A percentile compares a stretch with the other conserved stretches of the same genome.
phyloP scores from a whole-genome alignment of 208 protist species.

The Leishmania amazonensis region DNA sequence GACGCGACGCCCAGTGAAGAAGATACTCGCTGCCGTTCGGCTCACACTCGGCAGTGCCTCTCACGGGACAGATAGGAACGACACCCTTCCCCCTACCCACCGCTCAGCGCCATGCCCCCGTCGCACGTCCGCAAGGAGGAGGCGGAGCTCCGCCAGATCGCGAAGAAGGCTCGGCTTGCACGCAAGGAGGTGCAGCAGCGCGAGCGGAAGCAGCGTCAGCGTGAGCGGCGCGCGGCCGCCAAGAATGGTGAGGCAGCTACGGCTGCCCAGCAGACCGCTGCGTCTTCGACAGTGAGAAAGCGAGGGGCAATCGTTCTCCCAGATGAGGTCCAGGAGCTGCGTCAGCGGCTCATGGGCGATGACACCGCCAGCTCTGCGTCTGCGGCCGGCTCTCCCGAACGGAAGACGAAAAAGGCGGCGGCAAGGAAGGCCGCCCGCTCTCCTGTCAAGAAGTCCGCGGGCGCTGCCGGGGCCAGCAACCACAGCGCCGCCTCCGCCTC shows the following conservation, averaged over 20 bases:
- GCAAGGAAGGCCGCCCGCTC: slow-evolving; percentile 17
- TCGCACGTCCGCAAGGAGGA: slow-evolving; percentile 84
- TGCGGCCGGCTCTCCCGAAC: not conserved
- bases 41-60: not conserved
- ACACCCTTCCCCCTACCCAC: not conserved
- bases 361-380: not conserved
- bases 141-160: slow-evolving; percentile 82
- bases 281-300: slow-evolving; percentile 26
- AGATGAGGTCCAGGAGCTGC: slow-evolving; percentile 66
- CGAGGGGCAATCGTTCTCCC: slow-evolving; percentile 78
- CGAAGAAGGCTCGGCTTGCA: slow-evolving; percentile 51
- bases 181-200: slow-evolving; percentile 59
- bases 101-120: slow-evolving; percentile 34
- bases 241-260: slow-evolving; percentile 15
- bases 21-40: not conserved
- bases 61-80: not conserved
- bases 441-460: slow-evolving; percentile 8
- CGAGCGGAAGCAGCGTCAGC: slow-evolving; percentile 48
- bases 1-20: not conserved
- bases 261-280: not conserved
- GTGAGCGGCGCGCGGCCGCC: slow-evolving; percentile 16
- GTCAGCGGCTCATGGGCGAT: slow-evolving; percentile 38
- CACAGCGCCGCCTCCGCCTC: slow-evolving; percentile 15
- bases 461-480: not conserved
- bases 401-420: slow-evolving; percentile 13